phyloP scores from a whole-genome alignment of 2,329 filamentous ascomycete species.

The Phyllosticta citrichinensis region DNA sequence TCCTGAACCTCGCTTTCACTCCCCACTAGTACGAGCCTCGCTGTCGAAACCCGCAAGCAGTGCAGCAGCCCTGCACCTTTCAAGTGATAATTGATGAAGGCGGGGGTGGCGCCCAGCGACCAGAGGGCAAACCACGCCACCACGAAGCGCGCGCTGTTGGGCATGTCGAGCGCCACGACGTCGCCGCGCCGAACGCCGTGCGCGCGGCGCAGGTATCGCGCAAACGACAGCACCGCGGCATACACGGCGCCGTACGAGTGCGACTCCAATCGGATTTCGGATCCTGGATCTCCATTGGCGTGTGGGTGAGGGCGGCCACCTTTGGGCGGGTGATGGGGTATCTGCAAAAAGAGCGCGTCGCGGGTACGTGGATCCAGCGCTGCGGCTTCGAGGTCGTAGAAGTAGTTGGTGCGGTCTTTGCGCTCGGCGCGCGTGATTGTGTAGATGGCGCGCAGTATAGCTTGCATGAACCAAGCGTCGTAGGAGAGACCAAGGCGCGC shows the following conservation, averaged over 20 bases:
- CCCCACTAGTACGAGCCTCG: constrained; percentile 50
- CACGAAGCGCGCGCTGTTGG: constrained; percentile 57
- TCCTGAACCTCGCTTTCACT: constrained; percentile 30
- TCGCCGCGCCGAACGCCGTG: constrained; percentile 50
- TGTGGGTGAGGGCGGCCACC: too few relatives aligned
- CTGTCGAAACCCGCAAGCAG: constrained; percentile 50
- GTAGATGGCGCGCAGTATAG: neutral
- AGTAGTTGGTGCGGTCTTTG: constrained; percentile 25
- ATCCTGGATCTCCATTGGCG: neutral
- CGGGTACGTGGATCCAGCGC: constrained; percentile 8
- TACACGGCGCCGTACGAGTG: constrained; percentile 30
- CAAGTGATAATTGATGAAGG: constrained; percentile 63
- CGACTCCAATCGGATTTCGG: constrained; percentile 39
- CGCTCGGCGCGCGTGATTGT: neutral
- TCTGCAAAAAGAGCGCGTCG: neutral
- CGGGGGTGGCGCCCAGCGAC: constrained; percentile 58
- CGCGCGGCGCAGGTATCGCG: constrained; percentile 26
- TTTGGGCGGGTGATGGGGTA: constrained; percentile 25
- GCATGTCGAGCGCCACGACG: constrained; percentile 56
- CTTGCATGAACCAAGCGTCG: constrained; percentile 44
- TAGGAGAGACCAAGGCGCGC: constrained; percentile 58
- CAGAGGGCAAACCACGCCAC: constrained; percentile 55
- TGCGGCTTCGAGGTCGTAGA: constrained; percentile 20
- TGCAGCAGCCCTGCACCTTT: constrained; percentile 54
- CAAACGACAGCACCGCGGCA: constrained; percentile 25